Evolutionary conservation across 176 grass and related monocot genomes (phyloP).

Genomic region (Oryza rufipogon): DNA sequence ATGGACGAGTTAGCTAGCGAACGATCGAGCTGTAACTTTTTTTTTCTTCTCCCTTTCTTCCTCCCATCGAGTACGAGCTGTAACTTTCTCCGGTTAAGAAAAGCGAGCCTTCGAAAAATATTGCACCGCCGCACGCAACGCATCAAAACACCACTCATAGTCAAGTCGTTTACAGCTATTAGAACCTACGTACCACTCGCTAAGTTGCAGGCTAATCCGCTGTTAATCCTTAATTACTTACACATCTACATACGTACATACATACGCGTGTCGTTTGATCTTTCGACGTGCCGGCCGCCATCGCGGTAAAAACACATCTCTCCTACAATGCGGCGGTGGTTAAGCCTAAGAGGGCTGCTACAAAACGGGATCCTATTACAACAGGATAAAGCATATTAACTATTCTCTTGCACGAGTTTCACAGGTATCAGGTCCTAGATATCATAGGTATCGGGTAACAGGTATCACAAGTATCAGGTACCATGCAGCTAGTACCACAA

Average conservation of each 20-base stretch:
- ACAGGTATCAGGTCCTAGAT: too few relatives aligned
- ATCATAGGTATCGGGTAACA: too few relatives aligned
- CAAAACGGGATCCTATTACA: too few relatives aligned
- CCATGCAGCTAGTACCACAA: too few relatives aligned
- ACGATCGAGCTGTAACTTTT: conserved; percentile 20
- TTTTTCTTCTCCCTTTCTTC: conserved; percentile 21
- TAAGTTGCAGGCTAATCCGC: not conserved
- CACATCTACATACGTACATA: not conserved
- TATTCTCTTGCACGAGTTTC: too few relatives aligned
- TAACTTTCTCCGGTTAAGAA: conserved; percentile 42
- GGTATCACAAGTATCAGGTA: too few relatives aligned
- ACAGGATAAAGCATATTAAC: too few relatives aligned
- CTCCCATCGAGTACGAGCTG: conserved; percentile 37
- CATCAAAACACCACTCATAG: not conserved
- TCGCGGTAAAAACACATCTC: conserved; percentile 20
- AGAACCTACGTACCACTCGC: not conserved
- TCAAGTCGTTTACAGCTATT: too few relatives aligned
- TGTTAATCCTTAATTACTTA: not conserved
- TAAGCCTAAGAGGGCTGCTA: not conserved
- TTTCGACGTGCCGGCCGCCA: not conserved
- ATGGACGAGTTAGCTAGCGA: not conserved
- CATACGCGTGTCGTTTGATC: too few relatives aligned
- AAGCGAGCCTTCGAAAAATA: not conserved
- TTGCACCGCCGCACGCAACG: conserved; percentile 19
- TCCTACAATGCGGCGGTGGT: not conserved